Base-by-base conservation (phyloP, 495 filamentous ascomycete species). In the Aspergillus leporis region DNA sequence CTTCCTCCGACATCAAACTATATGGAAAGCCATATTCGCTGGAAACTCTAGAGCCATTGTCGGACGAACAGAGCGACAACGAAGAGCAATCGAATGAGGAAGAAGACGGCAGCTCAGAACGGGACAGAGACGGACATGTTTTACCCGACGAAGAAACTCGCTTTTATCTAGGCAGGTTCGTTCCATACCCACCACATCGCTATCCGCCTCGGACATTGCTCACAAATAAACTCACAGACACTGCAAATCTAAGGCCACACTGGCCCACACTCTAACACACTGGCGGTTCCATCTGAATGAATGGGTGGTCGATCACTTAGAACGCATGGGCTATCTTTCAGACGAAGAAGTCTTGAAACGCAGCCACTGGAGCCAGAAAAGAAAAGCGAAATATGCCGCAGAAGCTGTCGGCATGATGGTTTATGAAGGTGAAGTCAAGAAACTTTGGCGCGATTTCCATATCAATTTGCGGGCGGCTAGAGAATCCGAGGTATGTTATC, bases 201-300 rank as follows among this genome's bases (percentile, higher is more conserved):
- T 32, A 23, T 19, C 19, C 31, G 13, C 10, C 18, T 23, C 36
- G 9, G 14, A 12, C 23, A 3, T 43, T 13, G 28, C 28, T 14
- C 19, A 56, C 55, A 46, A 12, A 32, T 53, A 18, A 19, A 23
- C n/a, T 36, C 47, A 19, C 47, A 81, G 81, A 60, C 79, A 80
- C 59, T 94, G 90, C 78, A 84, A 80, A 59, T 70, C 65, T 48
- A 92, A 90, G 66, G 88, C 90, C 7, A 73, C 80, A 55, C 85
- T 84, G 16, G 87, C 87, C 0, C 90, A 93, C 63, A 80, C 77
- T 0, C 76, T 93, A 2, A 78, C 80, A 1, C 90, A 94, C 70
- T 94, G 90, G 90, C 87, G 88, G 43, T 82, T 82, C 63, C 82
- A 85, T 31, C 84, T 93, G 43, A 87, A 90, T 59, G 78, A 88